These are phyloP conservation scores for Zasmidium angulare DNA, from an alignment of 2,329 filamentous ascomycete species.

Conservation along the genomic window DNA sequence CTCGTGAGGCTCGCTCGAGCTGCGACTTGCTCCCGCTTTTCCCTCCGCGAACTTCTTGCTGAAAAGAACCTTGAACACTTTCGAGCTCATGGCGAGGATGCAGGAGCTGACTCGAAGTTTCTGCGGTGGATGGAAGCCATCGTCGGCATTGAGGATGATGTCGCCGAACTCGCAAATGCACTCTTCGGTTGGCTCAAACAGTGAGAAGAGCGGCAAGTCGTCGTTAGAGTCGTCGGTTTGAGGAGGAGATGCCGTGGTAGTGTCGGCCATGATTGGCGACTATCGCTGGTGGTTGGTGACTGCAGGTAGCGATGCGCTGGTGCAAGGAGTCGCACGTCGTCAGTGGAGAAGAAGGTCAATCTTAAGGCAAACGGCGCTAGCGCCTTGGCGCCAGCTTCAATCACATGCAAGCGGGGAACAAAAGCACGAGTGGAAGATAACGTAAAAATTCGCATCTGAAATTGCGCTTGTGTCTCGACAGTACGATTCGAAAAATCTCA, in stretches of 20 bases:
- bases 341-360: neutral
- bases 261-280: neutral
- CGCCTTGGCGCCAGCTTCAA: neutral
- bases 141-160: slow-evolving; percentile 16
- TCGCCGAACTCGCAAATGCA: slow-evolving; percentile 21
- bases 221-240: neutral
- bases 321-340: no score
- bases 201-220: neutral
- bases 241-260: neutral
- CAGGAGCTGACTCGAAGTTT: slow-evolving; percentile 21
- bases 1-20: slow-evolving; percentile 5
- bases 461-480: no score
- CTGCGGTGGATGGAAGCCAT: slow-evolving; percentile 11
- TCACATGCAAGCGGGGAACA: neutral
- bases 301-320: no score
- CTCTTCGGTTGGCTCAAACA: slow-evolving; percentile 15
- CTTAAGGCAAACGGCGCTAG: neutral
- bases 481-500: no score
- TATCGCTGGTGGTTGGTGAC: neutral
- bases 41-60: slow-evolving; percentile 18
- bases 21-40: neutral
- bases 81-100: slow-evolving; percentile 18
- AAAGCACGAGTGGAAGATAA: neutral
- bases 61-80: slow-evolving; percentile 19
- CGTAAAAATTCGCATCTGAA: no score